Evolutionary conservation across 2,329 filamentous ascomycete genomes (phyloP).

Genomic region (Fragosphaeria purpurea): DNA sequence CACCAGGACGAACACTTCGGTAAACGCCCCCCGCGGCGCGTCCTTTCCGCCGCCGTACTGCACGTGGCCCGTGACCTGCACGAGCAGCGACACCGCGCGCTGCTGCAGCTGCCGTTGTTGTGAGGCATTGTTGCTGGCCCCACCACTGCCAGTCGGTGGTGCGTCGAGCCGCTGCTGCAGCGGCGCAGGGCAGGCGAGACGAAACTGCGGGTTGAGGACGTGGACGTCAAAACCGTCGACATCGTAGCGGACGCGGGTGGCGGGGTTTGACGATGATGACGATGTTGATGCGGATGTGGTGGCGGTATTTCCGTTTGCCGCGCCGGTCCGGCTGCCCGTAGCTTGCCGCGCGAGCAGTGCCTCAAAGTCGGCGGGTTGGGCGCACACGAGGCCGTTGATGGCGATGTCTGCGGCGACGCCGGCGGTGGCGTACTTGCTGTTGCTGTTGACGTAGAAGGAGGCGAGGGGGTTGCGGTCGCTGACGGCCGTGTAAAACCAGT

Average conservation of each 20-base stretch:
- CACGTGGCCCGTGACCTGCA: constrained; percentile 66
- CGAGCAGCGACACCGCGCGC: constrained; percentile 56
- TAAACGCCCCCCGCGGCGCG: constrained; percentile 59
- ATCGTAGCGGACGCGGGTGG: constrained; percentile 49
- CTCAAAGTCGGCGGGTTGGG: constrained; percentile 55
- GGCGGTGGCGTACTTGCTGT: constrained; percentile 38
- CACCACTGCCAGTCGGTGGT: background rate
- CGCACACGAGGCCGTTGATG: constrained; percentile 65
- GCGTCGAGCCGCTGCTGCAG: constrained; percentile 17
- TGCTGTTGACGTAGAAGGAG: constrained; percentile 60
- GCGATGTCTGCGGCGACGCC: constrained; percentile 55
- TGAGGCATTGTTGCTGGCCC: constrained; percentile 26
- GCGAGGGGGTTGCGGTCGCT: constrained; percentile 50
- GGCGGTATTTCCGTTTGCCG: constrained; percentile 1
- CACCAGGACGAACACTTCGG: constrained; percentile 71
- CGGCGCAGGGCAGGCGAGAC: constrained; percentile 42
- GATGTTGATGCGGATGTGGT: background rate
- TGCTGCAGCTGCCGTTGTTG: constrained; percentile 29
- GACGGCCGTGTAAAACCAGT: constrained; percentile 66
- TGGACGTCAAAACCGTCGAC: constrained; percentile 69
- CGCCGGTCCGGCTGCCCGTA: constrained; percentile 24
- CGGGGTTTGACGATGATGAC: background rate
- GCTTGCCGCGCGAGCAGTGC: constrained; percentile 55
- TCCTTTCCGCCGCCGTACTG: constrained; percentile 55
- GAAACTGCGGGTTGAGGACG: constrained; percentile 60